Base-by-base conservation (phyloP, 768 basidiomycete species). In the Mycena albidolilacea region DNA sequence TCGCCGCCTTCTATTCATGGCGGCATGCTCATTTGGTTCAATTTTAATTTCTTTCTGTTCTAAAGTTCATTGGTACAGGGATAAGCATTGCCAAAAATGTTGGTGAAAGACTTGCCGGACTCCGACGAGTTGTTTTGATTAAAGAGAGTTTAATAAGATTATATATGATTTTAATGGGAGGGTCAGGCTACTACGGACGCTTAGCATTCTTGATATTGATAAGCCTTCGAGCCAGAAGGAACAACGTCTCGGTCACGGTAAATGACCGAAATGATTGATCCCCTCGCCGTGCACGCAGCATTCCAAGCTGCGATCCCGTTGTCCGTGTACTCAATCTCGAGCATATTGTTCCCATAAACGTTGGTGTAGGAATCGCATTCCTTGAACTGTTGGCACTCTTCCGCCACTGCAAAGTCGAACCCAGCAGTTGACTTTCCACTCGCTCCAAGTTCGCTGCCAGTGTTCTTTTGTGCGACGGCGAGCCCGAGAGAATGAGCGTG, bases 331-430 rank as follows among this genome's bases (percentile, higher is more conserved):
- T 52, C 50, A 21, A 52, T 52, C 50, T 52, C 50, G n/a, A 52
- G 5, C 50, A 52, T 23, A 52, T 52, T 52, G 21, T 52, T 52
- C n/a, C 50, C 50, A 21, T 52, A 52, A 11, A 52, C 50, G 50
- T 52, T n/a, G 7, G 50, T 52, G 50, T 52, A 52, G n/a, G 50
- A 52, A 11, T 52, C n/a, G n/a, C 50, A 52, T 21, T 52, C 50
- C 50, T 52, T 14, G 21, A 21, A 52, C 50, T 52, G 5, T 11
- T 52, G 50, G 50, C 50, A 52, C 50, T 52, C 50, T n/a, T 52
- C 50, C n/a, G 50, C 50, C 50, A 52, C 50, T 8, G 50, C 50
- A 52, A 52, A 52, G n/a, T 52, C 50, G 50, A 52, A 52, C n/a
- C 50, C 50, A 52, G 50, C 50, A 1, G 50, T 52, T 7, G 50